Evolutionary conservation across 2,329 filamentous ascomycete genomes (phyloP).

Genomic region (Exophiala alcalophila): DNA sequence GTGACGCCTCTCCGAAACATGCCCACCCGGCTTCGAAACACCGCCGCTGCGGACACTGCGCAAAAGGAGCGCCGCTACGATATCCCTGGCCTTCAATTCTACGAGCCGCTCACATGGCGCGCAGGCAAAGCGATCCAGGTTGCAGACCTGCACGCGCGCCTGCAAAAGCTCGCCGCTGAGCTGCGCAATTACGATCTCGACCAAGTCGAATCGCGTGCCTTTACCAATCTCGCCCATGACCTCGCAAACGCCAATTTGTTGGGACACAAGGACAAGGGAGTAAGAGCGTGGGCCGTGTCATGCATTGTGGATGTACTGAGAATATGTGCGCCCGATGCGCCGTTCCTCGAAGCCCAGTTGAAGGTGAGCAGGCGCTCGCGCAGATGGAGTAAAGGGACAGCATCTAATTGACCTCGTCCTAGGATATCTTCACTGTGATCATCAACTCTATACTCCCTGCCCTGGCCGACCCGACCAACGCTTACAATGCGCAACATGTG

Average conservation of each 20-base stretch:
- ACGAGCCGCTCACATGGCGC: slow-evolving; percentile 84
- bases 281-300: slow-evolving; percentile 82
- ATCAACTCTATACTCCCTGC: slow-evolving; percentile 79
- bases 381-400: no score
- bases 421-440: slow-evolving; percentile 93
- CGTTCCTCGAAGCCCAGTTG: slow-evolving; percentile 83
- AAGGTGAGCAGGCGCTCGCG: slow-evolving; percentile 60
- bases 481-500: slow-evolving; percentile 90
- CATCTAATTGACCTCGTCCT: slow-evolving; percentile 10
- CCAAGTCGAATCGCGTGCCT: slow-evolving; percentile 75
- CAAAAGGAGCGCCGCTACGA: slow-evolving; percentile 22
- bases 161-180: slow-evolving; percentile 79
- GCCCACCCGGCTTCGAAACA: slow-evolving; percentile 22
- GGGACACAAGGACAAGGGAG: slow-evolving; percentile 87
- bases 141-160: slow-evolving; percentile 73
- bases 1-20: slow-evolving; percentile 20
- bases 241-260: slow-evolving; percentile 78
- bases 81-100: slow-evolving; percentile 62
- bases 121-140: slow-evolving; percentile 86
- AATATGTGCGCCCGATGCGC: slow-evolving; percentile 90
- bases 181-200: slow-evolving; percentile 84
- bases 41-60: slow-evolving; percentile 20
- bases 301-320: slow-evolving; percentile 92
- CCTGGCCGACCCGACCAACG: slow-evolving; percentile 78
- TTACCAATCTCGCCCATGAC: slow-evolving; percentile 79